phyloP scores from a whole-genome alignment of 2,329 filamentous ascomycete genomes.

The Grosmannia serpens region DNA sequence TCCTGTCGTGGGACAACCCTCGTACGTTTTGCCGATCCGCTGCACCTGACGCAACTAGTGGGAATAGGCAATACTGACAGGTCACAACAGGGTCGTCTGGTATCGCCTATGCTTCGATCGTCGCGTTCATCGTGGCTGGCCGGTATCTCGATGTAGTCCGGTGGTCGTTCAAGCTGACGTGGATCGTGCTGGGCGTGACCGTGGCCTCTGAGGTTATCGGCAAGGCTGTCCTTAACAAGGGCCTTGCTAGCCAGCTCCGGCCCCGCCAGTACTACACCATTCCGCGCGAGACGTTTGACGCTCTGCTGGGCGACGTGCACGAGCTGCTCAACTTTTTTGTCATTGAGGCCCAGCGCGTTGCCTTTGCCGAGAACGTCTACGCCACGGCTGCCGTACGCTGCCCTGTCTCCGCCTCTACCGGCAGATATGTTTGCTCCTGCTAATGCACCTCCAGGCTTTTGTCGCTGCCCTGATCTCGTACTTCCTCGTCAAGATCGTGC shows the following conservation, averaged over 20 bases:
- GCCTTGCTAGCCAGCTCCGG: constrained; percentile 53
- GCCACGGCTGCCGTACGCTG: constrained; percentile 48
- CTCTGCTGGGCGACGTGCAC: constrained; percentile 50
- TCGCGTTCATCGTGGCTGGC: constrained; percentile 49
- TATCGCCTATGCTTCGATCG: constrained; percentile 49
- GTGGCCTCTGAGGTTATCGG: constrained; percentile 50
- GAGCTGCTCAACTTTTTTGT: constrained; percentile 63
- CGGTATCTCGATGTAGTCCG: constrained; percentile 56
- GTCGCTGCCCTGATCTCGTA: constrained; percentile 53
- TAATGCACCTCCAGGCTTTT: constrained; percentile 34
- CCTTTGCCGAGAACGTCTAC: constrained; percentile 56
- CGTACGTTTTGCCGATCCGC: constrained; percentile 32
- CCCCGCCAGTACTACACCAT: constrained; percentile 58
- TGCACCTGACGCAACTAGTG: neutral
- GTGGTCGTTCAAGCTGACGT: constrained; percentile 54
- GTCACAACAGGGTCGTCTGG: constrained; percentile 44
- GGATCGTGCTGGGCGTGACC: constrained; percentile 48
- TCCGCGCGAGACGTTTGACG: constrained; percentile 49
- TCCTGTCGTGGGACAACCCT: constrained; percentile 59
- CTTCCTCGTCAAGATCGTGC: constrained; percentile 57
- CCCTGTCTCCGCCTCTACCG: neutral
- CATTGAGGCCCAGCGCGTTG: constrained; percentile 56
- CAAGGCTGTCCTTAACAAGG: constrained; percentile 48
- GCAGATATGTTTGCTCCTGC: neutral
- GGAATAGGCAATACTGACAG: neutral